Evolutionary conservation across 2,329 filamentous ascomycete species (phyloP).

Genomic region (Aotearoamyces nothofagi): DNA sequence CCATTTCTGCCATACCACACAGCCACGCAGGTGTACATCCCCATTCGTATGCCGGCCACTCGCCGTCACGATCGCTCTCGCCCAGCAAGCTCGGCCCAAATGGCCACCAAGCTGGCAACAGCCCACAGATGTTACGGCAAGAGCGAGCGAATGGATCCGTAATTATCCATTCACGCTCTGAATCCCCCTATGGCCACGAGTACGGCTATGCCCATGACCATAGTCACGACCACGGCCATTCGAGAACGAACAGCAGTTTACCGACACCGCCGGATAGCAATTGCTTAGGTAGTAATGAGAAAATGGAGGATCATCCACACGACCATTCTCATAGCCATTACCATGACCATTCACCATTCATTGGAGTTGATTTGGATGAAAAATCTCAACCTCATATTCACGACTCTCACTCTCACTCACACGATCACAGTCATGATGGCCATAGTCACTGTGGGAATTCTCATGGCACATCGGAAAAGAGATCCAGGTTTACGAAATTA

Average conservation of each 20-base stretch:
- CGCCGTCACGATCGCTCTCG: constrained; percentile 6
- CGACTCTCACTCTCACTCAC: constrained; percentile 12
- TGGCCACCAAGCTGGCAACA: constrained; percentile 8
- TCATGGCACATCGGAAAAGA: constrained; percentile 12
- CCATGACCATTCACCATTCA: too few relatives aligned
- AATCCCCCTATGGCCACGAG: constrained; percentile 6
- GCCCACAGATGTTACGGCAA: constrained; percentile 9
- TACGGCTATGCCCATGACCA: constrained; percentile 9
- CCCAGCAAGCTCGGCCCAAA: constrained; percentile 8
- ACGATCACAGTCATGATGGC: constrained; percentile 12
- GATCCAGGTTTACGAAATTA: constrained; percentile 56
- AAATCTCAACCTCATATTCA: too few relatives aligned
- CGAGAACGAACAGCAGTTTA: not conserved
- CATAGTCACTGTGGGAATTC: constrained; percentile 12
- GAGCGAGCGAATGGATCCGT: constrained; percentile 14
- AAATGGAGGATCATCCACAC: constrained; percentile 10
- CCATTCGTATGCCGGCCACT: constrained; percentile 17
- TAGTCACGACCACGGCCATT: constrained; percentile 4
- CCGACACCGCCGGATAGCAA: constrained; percentile 12
- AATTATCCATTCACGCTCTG: constrained; percentile 16
- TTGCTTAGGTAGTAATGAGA: constrained; percentile 3
- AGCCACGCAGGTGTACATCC: constrained; percentile 13
- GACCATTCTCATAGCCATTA: constrained; percentile 12
- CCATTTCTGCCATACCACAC: constrained; percentile 18
- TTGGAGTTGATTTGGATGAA: too few relatives aligned